Evolutionary conservation across 495 filamentous ascomycete genomes (phyloP), one percentile per base, ranked within the genome.

Genomic region (Penicillium canariense): DNA sequence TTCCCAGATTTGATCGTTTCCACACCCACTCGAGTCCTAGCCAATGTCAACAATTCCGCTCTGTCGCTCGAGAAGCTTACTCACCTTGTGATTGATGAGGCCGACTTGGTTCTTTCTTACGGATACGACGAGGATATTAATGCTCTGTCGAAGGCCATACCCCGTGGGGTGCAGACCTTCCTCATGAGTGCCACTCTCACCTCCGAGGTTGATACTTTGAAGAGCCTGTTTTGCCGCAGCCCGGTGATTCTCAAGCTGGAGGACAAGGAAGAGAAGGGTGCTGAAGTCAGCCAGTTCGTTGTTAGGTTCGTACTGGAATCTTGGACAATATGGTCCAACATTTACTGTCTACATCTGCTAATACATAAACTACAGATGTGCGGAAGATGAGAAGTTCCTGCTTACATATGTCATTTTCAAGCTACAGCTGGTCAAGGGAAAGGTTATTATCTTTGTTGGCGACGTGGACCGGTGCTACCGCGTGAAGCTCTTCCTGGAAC

Each of bases 381-480:
- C 83, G 23, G 95, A 97, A 72, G 94, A 97, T 51, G 94, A 97
- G 62, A 99, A 99, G 62, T 99, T 97, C 71, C 77, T 99, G 27
- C 77, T 99, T 20, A 81, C 86, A 18, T 97, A 96, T 63, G 87
- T 96, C 48, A 91, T 97, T 62, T 93, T 97, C 76, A 96, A 95
- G 70, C 79, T 97, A 8, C 89, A 95, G 72, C 74, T 97, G 15
- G 85, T 99, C 67, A 96, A 96, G 69, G 94, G 95, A 36, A 96
- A 97, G 68, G 87, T 85, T 48, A 88, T 99, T 55, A 86, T 97
- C 49, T 99, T 97, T 62, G 95, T 97, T 2, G 87, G 82, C 23
- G 93, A 97, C 58, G 86, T 96, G 48, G 95, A 97, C 67, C 81
- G 94, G 51, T 91, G 88, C 60, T 99, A 99, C 71, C 82, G 95